Base-by-base conservation (phyloP, 352 stramenopile genomes). In the Globisporangium takayamanum region DNA sequence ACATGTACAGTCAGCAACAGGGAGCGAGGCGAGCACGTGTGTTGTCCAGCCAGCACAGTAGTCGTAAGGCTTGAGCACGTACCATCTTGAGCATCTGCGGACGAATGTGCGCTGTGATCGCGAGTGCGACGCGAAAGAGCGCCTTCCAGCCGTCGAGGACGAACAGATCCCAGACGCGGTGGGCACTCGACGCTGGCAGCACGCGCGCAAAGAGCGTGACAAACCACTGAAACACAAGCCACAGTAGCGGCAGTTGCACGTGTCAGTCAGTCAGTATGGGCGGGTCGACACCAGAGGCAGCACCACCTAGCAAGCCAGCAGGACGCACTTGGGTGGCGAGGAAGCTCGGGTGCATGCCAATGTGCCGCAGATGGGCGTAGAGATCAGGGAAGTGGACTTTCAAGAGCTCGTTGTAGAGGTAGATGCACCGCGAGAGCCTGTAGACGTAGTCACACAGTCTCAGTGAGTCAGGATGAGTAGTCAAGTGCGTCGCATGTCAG, bases 291-390 rank as follows among this genome's bases (percentile, higher is more conserved):
- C 26, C 3, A 53, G 8, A 14, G 47, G 28, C 22, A 22, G 22
- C 22, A 22, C 22, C 22, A 22, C 6, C 37, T 25, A 37, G 5
- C 12, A 22, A 5, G 8, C 10, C 22, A 16, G 30, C 25, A 44
- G 1, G 2, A n/a, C 49, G 18, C 62, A 92, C 84, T 78, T 91
- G 82, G 0, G 81, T 92, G 25, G 73, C 77, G 26, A 94, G 64
- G 28, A 92, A 81, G 63, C 78, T 92, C 16, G 80, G 74, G 54
- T 94, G 84, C 79, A 94, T 81, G 30, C 83, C 81, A 66, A 94
- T 94, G 15, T 83, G 71, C 44, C 74, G 72, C 16, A 92, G 62
- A 53, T 94, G 84, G 18, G 45, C 53, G 4, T 77, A 75, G 22
- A 94, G 62, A 53, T 85, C 76, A 56, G 76, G 80, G 57, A 92